Conservation (phyloP, 1,284 basidiomycete species). For the Flammula alnicola region DNA sequence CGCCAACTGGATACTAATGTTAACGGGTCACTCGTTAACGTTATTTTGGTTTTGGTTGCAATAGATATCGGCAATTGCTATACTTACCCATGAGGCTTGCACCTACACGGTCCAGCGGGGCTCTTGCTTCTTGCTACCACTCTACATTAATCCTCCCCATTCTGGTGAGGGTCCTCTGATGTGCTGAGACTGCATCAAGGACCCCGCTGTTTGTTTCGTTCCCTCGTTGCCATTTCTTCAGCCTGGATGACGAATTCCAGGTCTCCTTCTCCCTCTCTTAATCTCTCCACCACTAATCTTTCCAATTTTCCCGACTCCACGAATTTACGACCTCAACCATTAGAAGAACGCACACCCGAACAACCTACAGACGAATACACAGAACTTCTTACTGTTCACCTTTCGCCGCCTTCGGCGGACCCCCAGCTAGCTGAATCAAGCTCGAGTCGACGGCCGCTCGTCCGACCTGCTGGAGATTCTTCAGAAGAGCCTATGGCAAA, state of each 20-base stretch:
- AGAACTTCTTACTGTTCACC: slow-evolving; percentile 34
- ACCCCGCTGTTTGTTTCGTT: slow-evolving; percentile 37
- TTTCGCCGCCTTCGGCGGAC: slow-evolving; percentile 29
- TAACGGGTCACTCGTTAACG: slow-evolving; percentile 33
- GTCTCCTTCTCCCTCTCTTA: slow-evolving; percentile 46
- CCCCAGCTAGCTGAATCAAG: slow-evolving; percentile 24
- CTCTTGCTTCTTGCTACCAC: slow-evolving; percentile 23
- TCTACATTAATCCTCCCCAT: slow-evolving; percentile 23
- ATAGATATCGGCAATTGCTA: slow-evolving; percentile 38
- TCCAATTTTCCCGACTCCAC: slow-evolving; percentile 32
- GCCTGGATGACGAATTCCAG: slow-evolving; percentile 52
- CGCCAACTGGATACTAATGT: slow-evolving; percentile 31
- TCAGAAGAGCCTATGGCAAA: slow-evolving; percentile 42
- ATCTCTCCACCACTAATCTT: slow-evolving; percentile 40
- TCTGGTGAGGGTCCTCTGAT: slow-evolving; percentile 39
- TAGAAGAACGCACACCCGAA: slow-evolving; percentile 36
- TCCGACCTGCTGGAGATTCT: slow-evolving; percentile 29
- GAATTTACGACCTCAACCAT: slow-evolving; percentile 45
- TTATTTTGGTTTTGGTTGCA: slow-evolving; percentile 32
- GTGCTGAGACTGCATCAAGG: slow-evolving; percentile 45
- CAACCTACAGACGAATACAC: slow-evolving; percentile 27
- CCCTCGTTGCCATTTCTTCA: slow-evolving; percentile 30
- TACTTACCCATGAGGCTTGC: slow-evolving; percentile 28
- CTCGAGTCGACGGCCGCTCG: slow-evolving; percentile 20
- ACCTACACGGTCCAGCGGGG: slow-evolving; percentile 19